A percentile compares a stretch with the other conserved stretches of the same genome.
phyloP scores from a whole-genome alignment of 768 basidiomycete species.

The Melanogaster broomeanus region DNA sequence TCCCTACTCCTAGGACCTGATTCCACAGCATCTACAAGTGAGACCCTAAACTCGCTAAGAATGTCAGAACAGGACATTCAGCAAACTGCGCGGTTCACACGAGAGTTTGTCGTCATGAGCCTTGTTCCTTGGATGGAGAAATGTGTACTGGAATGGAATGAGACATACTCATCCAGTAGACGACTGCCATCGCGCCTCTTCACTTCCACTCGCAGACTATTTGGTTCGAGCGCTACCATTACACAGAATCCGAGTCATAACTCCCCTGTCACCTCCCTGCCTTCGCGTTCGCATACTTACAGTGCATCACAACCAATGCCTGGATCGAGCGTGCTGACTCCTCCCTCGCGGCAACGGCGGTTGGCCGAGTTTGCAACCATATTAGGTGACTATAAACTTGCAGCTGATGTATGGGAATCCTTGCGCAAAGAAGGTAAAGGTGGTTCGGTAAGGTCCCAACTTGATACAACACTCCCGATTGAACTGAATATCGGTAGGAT shows the following conservation, averaged over 20 bases:
- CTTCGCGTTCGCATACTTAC: slow-evolving; percentile 40
- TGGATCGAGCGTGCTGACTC: slow-evolving; percentile 12
- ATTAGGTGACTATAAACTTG: slow-evolving; percentile 86
- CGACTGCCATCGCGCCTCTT: slow-evolving; percentile 84
- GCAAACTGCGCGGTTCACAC: slow-evolving; percentile 71
- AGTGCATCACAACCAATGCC: slow-evolving; percentile 33
- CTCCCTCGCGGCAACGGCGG: slow-evolving; percentile 74
- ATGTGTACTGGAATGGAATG: slow-evolving; percentile 92
- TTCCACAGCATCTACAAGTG: background rate
- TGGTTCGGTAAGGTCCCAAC: slow-evolving; percentile 65
- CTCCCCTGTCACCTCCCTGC: slow-evolving; percentile 36
- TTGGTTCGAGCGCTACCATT: slow-evolving; percentile 62
- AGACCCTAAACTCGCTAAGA: slow-evolving; percentile 39
- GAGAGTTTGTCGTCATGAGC: slow-evolving; percentile 89
- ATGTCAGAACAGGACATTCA: slow-evolving; percentile 76
- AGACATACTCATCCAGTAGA: slow-evolving; percentile 76
- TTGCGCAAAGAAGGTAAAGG: slow-evolving; percentile 84
- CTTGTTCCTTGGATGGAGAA: slow-evolving; percentile 97
- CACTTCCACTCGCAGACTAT: slow-evolving; percentile 81
- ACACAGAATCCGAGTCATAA: slow-evolving; percentile 42
- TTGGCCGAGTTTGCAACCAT: slow-evolving; percentile 95
- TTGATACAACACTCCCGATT: background rate
- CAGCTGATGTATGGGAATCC: slow-evolving; percentile 81
- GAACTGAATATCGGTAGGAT: slow-evolving; percentile 52
- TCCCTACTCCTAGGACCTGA: background rate